A percentile compares a stretch with the other conserved stretches of the same genome.
Conservation (phyloP, 768 basidiomycete genomes). For the Krasilnikovozyma curviuscula region DNA sequence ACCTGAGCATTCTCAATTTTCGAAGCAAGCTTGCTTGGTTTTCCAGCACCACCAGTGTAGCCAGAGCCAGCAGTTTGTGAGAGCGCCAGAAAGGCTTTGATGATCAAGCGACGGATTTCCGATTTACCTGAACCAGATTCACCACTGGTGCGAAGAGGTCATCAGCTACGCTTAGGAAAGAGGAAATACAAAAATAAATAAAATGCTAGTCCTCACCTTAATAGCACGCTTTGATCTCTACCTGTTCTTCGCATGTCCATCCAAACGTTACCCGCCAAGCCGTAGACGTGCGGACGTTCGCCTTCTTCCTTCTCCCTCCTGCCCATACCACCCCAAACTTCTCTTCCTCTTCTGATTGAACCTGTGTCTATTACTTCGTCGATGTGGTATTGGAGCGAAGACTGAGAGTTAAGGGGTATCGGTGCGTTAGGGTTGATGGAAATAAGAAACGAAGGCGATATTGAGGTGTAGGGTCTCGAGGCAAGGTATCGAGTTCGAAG, state of each 20-base stretch:
- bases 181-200: neutral
- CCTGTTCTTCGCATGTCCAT: constrained; percentile 88
- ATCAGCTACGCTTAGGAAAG: neutral
- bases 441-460: constrained; percentile 43
- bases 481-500: constrained; percentile 26
- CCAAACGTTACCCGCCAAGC: constrained; percentile 74
- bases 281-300: constrained; percentile 70
- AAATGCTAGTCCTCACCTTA: constrained; percentile 41
- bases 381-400: constrained; percentile 64
- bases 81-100: constrained; percentile 80
- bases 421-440: constrained; percentile 90
- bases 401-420: constrained; percentile 62
- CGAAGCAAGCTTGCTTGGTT: constrained; percentile 74
- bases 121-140: constrained; percentile 89
- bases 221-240: constrained; percentile 75
- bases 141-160: constrained; percentile 37
- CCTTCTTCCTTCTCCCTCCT: constrained; percentile 40
- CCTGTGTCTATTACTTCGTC: constrained; percentile 52
- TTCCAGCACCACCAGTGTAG: constrained; percentile 50
- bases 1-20: constrained; percentile 75
- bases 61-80: constrained; percentile 63
- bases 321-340: constrained; percentile 12
- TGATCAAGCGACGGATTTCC: constrained; percentile 69
- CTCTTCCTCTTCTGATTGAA: constrained; percentile 28
- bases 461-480: constrained; percentile 22